These are phyloP conservation scores for Antrodiella citrinella DNA, from an alignment of 768 basidiomycete species.

Conservation along the genomic window DNA sequence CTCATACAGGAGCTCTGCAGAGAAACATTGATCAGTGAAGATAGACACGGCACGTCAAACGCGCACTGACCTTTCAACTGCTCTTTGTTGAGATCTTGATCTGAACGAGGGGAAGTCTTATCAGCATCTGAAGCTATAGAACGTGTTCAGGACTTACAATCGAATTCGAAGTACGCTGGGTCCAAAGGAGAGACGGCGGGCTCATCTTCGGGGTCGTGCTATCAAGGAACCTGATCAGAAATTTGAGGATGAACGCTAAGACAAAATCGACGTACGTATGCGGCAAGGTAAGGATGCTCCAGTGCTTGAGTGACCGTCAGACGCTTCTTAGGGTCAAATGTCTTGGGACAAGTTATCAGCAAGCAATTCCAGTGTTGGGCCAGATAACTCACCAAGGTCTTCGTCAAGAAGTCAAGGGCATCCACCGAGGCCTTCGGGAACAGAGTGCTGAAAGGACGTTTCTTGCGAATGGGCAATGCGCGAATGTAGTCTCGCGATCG, in stretches of 20 bases:
- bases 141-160: conserved; percentile 51
- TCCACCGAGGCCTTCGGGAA: conserved; percentile 73
- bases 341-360: conserved; percentile 29
- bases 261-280: conserved; percentile 52
- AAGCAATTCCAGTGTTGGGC: not conserved
- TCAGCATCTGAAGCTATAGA: not conserved
- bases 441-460: conserved; percentile 56
- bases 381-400: conserved; percentile 47
- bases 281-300: conserved; percentile 72
- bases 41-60: not conserved
- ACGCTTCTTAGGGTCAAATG: conserved; percentile 84
- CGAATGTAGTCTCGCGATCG: conserved; percentile 85
- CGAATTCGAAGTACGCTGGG: conserved; percentile 87
- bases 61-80: conserved; percentile 49
- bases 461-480: conserved; percentile 76
- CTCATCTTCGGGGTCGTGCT: conserved; percentile 89
- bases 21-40: conserved; percentile 3
- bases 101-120: conserved; percentile 31
- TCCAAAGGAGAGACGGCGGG: conserved; percentile 74
- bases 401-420: conserved; percentile 65
- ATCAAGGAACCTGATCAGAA: conserved; percentile 8
- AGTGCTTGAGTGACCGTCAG: conserved; percentile 78
- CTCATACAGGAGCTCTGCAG: conserved; percentile 61
- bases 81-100: conserved; percentile 59
- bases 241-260: conserved; percentile 3